phyloP scores from a whole-genome alignment of 805 yeast genomes.

The Candida methanosorbosa region DNA sequence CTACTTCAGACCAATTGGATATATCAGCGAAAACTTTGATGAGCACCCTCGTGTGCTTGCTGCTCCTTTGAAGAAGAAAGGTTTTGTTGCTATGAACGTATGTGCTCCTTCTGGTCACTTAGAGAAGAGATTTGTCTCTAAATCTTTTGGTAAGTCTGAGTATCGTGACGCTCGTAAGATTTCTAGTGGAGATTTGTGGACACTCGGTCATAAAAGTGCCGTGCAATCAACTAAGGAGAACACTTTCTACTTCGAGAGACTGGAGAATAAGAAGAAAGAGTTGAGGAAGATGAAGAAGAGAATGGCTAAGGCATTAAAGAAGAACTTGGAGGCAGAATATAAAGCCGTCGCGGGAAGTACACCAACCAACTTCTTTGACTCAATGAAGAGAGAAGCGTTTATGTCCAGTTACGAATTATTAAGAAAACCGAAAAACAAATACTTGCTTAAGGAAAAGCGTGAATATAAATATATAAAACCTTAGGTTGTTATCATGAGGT shows the following conservation, averaged over 20 bases:
- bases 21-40: constrained; percentile 15
- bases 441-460: background rate
- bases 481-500: too few relatives aligned
- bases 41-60: constrained; percentile 69
- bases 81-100: constrained; percentile 71
- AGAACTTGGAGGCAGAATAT: constrained; percentile 16
- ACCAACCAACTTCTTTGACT: constrained; percentile 13
- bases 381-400: constrained; percentile 14
- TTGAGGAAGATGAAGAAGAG: constrained; percentile 15
- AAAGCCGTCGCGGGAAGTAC: constrained; percentile 14
- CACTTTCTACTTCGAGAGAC: constrained; percentile 19
- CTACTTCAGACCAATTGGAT: constrained; percentile 16
- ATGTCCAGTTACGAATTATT: constrained; percentile 20
- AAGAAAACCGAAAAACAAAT: constrained; percentile 16
- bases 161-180: constrained; percentile 91
- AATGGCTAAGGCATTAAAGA: constrained; percentile 14
- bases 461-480: too few relatives aligned
- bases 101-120: constrained; percentile 74
- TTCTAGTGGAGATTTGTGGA: constrained; percentile 83
- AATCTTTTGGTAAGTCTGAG: constrained; percentile 59
- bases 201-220: constrained; percentile 52
- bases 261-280: constrained; percentile 26
- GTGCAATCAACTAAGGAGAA: constrained; percentile 27
- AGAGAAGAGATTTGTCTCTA: constrained; percentile 84
- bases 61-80: constrained; percentile 69